Base-by-base conservation (phyloP, 139 green algal genomes). In the Volvox africanus region DNA sequence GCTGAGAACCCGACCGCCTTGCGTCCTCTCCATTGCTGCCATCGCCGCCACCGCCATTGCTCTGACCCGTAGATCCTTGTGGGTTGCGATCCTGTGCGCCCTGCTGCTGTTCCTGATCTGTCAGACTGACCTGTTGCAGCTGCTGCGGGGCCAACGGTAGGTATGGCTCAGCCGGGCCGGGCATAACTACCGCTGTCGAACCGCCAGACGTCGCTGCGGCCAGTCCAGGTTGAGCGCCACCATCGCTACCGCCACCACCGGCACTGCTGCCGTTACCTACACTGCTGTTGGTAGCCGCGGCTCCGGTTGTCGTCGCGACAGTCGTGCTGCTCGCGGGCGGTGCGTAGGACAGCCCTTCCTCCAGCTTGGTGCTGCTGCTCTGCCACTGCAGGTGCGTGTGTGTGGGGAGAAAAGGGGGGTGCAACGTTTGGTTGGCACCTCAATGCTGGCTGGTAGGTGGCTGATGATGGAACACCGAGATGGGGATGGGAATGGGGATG, bases 361-460 rank as follows among this genome's bases (percentile, higher is more conserved):
- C 83, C 67, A 80, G 83, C 24, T 88, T 71, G 44, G 30, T 83
- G 69, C 73, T 84, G 86, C 86, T 83, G 86, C 73, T 84, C 50
- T 83, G 86, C 73, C 71, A 83, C 86, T 90, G 86, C 44, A 50
- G 84, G 81, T 69, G 62, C 19, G 19, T 69, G 62, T 69, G 62
- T 13, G 30, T 78, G 32, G 6, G 77, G 12, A 61, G 26, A 20
- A 32, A 61, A 32, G 30, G 33, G 76, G 65, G 65, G 65, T 14
- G 44, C 44, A 55, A 55, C 9, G 44, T 55, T 55, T 9, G 44
- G 9, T 55, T 9, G 9, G 9, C 44, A 55, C 44, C 5, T 14
- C 9, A 55, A 9, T 55, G 5, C 44, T 55, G 44, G 44, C 44
- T 14, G 9, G 44, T 55, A 9, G 9, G 44, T 55, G 44, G 44